Conservation (phyloP, 83 land plant genomes). For the Picea abies region DNA sequence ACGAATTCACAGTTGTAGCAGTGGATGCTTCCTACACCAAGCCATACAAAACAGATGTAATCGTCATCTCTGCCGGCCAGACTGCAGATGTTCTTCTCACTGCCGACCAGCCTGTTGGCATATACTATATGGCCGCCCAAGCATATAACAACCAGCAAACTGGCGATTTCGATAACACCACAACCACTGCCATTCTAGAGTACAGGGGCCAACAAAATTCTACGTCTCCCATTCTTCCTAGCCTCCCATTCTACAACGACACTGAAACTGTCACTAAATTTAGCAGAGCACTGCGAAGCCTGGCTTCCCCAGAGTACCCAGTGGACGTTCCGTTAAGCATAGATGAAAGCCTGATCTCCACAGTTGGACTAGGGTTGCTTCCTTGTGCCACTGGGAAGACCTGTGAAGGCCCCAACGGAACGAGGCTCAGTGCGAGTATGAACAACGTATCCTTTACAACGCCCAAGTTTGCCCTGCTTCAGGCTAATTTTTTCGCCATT, state of each 20-base stretch:
- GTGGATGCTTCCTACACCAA: conserved; percentile 56
- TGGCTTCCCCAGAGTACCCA: neutral
- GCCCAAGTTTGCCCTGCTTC: too few relatives aligned
- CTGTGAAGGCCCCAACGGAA: too few relatives aligned
- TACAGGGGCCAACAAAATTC: conserved; percentile 20
- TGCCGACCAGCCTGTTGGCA: conserved; percentile 35
- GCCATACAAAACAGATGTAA: conserved; percentile 34
- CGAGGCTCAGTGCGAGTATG: too few relatives aligned
- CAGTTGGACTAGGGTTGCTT: too few relatives aligned
- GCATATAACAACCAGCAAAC: conserved; percentile 33
- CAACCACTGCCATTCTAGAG: conserved; percentile 26
- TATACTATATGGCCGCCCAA: conserved; percentile 51
- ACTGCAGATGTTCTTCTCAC: conserved; percentile 53
- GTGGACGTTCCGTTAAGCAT: too few relatives aligned
- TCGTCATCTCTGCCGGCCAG: conserved; percentile 63
- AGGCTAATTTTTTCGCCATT: too few relatives aligned
- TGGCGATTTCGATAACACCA: conserved; percentile 26
- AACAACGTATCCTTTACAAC: too few relatives aligned
- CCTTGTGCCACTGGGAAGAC: too few relatives aligned
- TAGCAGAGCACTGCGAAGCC: conserved; percentile 25
- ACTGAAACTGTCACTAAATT: conserved; percentile 15
- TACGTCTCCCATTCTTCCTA: conserved; percentile 13
- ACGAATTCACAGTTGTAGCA: conserved; percentile 58
- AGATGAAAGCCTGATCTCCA: too few relatives aligned
- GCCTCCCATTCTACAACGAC: conserved; percentile 30